These are phyloP conservation scores for Furcasterigmium sp. DNA, from an alignment of 2,329 filamentous ascomycete genomes.

Conservation along the genomic window DNA sequence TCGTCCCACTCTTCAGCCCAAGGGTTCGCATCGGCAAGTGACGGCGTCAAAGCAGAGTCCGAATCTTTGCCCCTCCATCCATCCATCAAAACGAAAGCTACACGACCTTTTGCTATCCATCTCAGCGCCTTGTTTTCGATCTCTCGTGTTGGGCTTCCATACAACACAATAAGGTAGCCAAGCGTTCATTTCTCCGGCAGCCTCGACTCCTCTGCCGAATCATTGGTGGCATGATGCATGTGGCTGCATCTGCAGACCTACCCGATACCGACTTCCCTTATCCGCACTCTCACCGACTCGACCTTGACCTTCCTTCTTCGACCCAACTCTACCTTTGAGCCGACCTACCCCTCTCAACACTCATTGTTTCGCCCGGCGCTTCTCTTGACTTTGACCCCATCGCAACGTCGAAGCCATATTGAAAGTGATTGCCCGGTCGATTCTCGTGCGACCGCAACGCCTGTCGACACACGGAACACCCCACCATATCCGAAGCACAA, in stretches of 20 bases:
- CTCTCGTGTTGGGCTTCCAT: background rate
- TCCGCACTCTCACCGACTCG: background rate
- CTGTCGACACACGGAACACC: background rate
- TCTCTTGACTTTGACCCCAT: no score
- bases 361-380: no score
- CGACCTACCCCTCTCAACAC: background rate
- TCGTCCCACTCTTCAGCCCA: background rate
- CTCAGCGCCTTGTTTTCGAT: background rate
- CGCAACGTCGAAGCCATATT: no score
- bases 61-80: background rate
- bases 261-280: background rate
- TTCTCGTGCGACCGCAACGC: background rate
- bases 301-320: background rate
- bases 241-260: constrained; percentile 1
- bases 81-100: background rate
- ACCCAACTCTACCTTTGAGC: background rate
- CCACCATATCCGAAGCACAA: background rate
- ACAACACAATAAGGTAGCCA: no score
- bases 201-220: background rate
- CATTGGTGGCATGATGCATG: background rate
- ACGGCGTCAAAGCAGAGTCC: background rate
- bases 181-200: background rate
- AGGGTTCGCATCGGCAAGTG: background rate
- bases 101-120: background rate
- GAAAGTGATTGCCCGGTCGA: background rate